Percentiles rank a stretch among this genome's conserved stretches.
phyloP scores from a whole-genome alignment of 2,329 filamentous ascomycete genomes.

The Xylaria sp. region DNA sequence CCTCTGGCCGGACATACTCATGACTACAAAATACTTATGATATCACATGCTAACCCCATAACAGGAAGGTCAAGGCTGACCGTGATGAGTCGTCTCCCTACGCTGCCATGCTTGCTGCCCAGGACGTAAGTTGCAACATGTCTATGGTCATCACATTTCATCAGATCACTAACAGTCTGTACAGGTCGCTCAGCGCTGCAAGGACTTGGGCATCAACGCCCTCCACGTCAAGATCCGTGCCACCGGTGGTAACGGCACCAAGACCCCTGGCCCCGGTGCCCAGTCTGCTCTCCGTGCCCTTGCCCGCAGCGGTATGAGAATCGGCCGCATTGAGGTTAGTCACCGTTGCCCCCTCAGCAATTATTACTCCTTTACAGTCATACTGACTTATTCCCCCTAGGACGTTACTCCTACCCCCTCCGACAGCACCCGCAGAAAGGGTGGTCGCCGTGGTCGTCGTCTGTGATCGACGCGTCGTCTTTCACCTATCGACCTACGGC shows the following conservation, averaged over 20 bases:
- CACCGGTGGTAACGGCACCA: slow-evolving; percentile 92
- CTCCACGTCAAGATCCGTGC: slow-evolving; percentile 99
- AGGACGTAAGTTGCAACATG: slow-evolving; percentile 60
- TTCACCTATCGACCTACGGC: slow-evolving; percentile 28
- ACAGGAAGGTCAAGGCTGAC: slow-evolving; percentile 96
- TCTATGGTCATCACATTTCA: background rate
- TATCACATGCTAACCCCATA: slow-evolving; percentile 3
- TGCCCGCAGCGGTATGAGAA: slow-evolving; percentile 99
- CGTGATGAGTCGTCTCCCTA: slow-evolving; percentile 99
- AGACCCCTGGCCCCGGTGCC: slow-evolving; percentile 98
- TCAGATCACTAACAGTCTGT: background rate
- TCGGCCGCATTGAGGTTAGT: slow-evolving; percentile 78
- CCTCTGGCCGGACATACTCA: background rate
- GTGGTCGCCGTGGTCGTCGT: slow-evolving; percentile 99
- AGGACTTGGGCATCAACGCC: slow-evolving; percentile 72
- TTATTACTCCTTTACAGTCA: background rate
- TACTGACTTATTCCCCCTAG: slow-evolving; percentile 29
- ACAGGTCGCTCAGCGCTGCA: slow-evolving; percentile 64
- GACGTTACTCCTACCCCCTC: slow-evolving; percentile 98
- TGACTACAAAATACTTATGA: background rate
- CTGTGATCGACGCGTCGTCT: slow-evolving; percentile 59
- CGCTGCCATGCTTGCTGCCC: slow-evolving; percentile 99
- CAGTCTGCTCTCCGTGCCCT: slow-evolving; percentile 98
- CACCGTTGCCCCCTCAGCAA: background rate
- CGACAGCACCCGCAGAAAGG: slow-evolving; percentile 99